Conservation (phyloP, 257 asterid genomes). For the Petunia secreta region DNA sequence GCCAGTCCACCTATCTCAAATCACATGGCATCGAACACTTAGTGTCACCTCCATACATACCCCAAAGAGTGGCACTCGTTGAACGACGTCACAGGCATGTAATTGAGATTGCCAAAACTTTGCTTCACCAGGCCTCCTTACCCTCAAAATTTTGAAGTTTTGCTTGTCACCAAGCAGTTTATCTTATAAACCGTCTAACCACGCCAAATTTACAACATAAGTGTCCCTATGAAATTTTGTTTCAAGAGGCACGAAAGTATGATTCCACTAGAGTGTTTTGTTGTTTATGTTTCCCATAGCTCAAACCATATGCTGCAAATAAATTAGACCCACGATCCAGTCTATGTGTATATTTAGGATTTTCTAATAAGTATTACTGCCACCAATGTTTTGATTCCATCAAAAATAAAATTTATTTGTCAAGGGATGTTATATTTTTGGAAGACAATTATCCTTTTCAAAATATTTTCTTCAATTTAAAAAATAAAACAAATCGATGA, state of each 20-base stretch:
- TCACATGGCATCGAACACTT: not conserved
- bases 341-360: not conserved
- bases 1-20: too few relatives aligned
- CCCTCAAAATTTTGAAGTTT: not conserved
- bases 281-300: conserved; percentile 19
- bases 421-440: too few relatives aligned
- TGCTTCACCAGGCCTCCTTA: not conserved
- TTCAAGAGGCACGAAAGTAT: not conserved
- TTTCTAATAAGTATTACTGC: not conserved
- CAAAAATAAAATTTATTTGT: not conserved
- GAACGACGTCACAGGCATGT: not conserved
- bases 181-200: too few relatives aligned
- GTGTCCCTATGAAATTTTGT: not conserved
- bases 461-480: not conserved
- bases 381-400: not conserved
- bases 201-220: too few relatives aligned
- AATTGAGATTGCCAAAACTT: not conserved
- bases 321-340: not conserved
- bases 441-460: not conserved
- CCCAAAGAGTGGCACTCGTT: not conserved
- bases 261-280: not conserved
- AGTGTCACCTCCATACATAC: not conserved
- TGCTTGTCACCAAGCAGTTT: not conserved
- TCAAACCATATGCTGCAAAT: not conserved
- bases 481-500: too few relatives aligned